Evolutionary conservation across 2,329 filamentous ascomycete species (phyloP).

Genomic region (Emergomyces orientalis): DNA sequence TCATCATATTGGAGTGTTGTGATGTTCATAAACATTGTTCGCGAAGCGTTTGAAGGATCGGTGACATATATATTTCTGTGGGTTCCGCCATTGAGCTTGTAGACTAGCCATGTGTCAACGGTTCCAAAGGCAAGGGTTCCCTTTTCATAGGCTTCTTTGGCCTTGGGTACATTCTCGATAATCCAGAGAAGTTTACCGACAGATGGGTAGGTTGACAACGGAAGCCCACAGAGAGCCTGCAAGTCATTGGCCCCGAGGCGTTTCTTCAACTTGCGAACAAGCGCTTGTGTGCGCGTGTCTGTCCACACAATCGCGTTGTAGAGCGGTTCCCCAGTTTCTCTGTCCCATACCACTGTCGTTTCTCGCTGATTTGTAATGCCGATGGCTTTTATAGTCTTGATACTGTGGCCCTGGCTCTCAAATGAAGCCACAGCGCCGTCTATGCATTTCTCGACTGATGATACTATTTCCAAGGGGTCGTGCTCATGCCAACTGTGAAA

Average conservation of each 20-base stretch:
- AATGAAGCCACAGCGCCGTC: slow-evolving; percentile 66
- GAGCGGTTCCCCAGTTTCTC: slow-evolving; percentile 68
- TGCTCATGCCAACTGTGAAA: slow-evolving; percentile 74
- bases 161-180: slow-evolving; percentile 59
- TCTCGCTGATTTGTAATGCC: slow-evolving; percentile 90
- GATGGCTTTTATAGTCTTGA: slow-evolving; percentile 61
- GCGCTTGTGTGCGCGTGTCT: slow-evolving; percentile 66
- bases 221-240: slow-evolving; percentile 64
- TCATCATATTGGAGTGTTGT: slow-evolving; percentile 72
- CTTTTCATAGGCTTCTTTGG: slow-evolving; percentile 65
- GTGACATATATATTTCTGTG: slow-evolving; percentile 65
- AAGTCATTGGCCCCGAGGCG: slow-evolving; percentile 59
- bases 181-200: slow-evolving; percentile 80
- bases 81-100: slow-evolving; percentile 64
- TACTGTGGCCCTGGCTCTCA: slow-evolving; percentile 56
- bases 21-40: slow-evolving; percentile 94
- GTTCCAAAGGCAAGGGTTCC: slow-evolving; percentile 77
- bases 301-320: slow-evolving; percentile 87
- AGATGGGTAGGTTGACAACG: slow-evolving; percentile 80
- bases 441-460: slow-evolving; percentile 70
- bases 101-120: slow-evolving; percentile 80
- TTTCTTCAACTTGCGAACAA: slow-evolving; percentile 70
- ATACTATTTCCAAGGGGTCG: slow-evolving; percentile 66
- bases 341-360: slow-evolving; percentile 79
- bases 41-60: slow-evolving; percentile 79